Percentiles rank a stretch among this genome's conserved stretches.
These are phyloP conservation scores for Inga leiocalycina DNA, from an alignment of 306 rosid species.

Conservation along the genomic window DNA sequence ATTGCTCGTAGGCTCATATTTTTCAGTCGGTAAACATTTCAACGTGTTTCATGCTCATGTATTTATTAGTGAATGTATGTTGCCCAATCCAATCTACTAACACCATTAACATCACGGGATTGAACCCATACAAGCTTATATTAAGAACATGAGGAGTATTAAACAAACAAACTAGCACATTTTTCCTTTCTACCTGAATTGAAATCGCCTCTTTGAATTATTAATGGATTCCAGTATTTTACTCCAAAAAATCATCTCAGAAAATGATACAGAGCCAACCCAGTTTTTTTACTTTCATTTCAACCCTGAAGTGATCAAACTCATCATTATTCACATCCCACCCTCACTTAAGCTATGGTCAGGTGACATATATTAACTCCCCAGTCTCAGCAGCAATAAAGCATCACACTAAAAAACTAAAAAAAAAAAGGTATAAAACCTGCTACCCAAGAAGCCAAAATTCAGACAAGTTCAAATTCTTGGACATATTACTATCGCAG, in stretches of 20 bases:
- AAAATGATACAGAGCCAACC: background rate
- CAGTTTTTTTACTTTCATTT: background rate
- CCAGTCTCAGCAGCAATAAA: background rate
- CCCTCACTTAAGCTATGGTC: background rate
- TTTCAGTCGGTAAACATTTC: background rate
- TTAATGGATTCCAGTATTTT: too few species aligned
- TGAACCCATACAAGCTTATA: too few species aligned
- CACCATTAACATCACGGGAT: background rate
- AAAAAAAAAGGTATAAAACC: background rate
- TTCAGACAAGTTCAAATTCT: too few species aligned
- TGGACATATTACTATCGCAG: background rate
- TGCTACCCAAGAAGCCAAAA: constrained; percentile 19
- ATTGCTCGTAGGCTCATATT: too few species aligned
- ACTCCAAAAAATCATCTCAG: background rate
- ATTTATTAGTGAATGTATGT: too few species aligned
- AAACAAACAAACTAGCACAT: background rate
- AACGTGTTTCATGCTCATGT: background rate
- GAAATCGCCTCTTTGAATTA: background rate
- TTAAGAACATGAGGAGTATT: too few species aligned
- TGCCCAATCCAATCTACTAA: background rate
- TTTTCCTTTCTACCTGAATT: background rate
- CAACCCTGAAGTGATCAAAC: background rate
- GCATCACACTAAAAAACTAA: background rate
- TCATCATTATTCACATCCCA: background rate
- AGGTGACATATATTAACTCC: background rate